A percentile compares a stretch with the other conserved stretches of the same genome.
Evolutionary conservation across 1,139 yeast genomes (phyloP).

Genomic region (Williopsis jadinii): DNA sequence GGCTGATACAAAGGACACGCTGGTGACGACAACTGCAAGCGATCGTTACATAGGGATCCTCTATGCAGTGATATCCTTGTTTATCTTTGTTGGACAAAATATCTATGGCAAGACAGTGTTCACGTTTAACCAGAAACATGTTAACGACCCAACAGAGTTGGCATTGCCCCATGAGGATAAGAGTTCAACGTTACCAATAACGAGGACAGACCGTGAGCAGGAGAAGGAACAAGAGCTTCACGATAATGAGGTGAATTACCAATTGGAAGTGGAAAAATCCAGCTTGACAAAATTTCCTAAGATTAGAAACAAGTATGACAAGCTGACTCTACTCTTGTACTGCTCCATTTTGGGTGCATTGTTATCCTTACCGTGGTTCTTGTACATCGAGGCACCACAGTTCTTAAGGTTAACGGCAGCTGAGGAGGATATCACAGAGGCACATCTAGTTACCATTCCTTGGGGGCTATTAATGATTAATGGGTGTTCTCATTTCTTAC

Average conservation of each 20-base stretch:
- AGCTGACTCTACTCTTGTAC: constrained; percentile 77
- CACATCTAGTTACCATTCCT: constrained; percentile 25
- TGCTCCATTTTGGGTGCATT: constrained; percentile 77
- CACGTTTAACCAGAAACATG: constrained; percentile 37
- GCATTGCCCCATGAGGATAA: constrained; percentile 13
- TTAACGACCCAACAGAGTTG: constrained; percentile 19
- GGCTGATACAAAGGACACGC: constrained; percentile 28
- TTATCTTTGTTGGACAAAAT: constrained; percentile 87
- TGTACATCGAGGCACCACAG: constrained; percentile 52
- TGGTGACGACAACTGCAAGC: constrained; percentile 20
- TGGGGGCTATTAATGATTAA: constrained; percentile 34
- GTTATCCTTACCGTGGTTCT: constrained; percentile 75
- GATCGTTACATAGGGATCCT: constrained; percentile 58
- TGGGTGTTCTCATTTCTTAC: constrained; percentile 81
- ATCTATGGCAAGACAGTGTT: constrained; percentile 85
- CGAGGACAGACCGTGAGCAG: constrained; percentile 13
- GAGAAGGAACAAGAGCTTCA: constrained; percentile 5
- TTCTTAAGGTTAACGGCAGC: constrained; percentile 13
- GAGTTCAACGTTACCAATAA: constrained; percentile 2
- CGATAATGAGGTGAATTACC: constrained; percentile 5
- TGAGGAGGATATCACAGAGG: constrained; percentile 10
- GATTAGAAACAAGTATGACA: constrained; percentile 46
- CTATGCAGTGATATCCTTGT: constrained; percentile 75
- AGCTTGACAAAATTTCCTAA: constrained; percentile 10
- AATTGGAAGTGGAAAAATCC: constrained; percentile 11